phyloP scores from a whole-genome alignment of 2,329 filamentous ascomycete genomes.

The Colletotrichum sansevieriae region DNA sequence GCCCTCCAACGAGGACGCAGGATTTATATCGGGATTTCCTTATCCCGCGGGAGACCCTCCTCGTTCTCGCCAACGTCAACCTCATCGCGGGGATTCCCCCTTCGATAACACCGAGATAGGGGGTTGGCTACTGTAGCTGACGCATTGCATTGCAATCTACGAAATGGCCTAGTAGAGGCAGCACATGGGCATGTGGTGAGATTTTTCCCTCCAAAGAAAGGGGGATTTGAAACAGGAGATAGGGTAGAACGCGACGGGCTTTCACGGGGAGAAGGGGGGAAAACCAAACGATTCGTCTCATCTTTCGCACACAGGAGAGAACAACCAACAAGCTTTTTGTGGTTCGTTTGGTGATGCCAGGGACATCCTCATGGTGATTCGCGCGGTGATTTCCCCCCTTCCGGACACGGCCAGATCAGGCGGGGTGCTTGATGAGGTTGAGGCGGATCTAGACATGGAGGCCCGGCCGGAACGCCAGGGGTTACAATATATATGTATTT shows the following conservation, averaged over 20 bases:
- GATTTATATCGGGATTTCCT: constrained; percentile 31
- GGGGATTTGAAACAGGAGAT: neutral
- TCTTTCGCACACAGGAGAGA: neutral
- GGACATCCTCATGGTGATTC: constrained; percentile 23
- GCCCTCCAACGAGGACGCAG: constrained; percentile 20
- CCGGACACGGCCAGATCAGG: constrained; percentile 15
- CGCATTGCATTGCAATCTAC: constrained; percentile 13
- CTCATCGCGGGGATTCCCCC: constrained; percentile 19
- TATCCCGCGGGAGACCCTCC: neutral
- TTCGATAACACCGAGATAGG: constrained; percentile 23
- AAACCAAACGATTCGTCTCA: constrained; percentile 16
- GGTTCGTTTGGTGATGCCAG: constrained; percentile 19
- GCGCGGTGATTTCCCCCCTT: constrained; percentile 18
- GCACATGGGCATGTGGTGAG: constrained; percentile 15
- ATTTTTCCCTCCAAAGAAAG: constrained; percentile 37
- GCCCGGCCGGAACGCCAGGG: neutral
- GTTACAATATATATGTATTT: neutral
- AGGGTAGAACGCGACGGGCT: neutral
- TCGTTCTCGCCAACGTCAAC: constrained; percentile 1
- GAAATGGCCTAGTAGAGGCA: constrained; percentile 23
- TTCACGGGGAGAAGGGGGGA: constrained; percentile 1
- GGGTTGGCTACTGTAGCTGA: constrained; percentile 16
- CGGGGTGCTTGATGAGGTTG: constrained; percentile 4
- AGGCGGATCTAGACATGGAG: constrained; percentile 26
- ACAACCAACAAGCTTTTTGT: constrained; percentile 30